A percentile compares a stretch with the other conserved stretches of the same genome.
phyloP scores from a whole-genome alignment of 2,329 filamentous ascomycete species.

The Sporothrix protearum region DNA sequence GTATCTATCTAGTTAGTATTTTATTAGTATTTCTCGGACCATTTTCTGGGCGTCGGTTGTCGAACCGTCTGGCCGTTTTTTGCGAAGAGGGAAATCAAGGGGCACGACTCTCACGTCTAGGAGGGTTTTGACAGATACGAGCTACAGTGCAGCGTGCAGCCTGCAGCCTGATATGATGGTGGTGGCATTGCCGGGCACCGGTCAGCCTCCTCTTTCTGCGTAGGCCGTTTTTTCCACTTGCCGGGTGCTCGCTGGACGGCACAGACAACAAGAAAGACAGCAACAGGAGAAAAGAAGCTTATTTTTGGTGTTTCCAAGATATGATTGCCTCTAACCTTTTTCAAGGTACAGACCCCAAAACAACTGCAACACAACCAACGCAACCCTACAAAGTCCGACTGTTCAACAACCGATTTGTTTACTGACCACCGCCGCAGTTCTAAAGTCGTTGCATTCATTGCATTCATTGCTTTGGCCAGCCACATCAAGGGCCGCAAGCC shows the following conservation, averaged over 20 bases:
- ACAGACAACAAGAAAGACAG: neutral
- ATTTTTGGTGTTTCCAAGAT: neutral
- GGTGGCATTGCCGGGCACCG: neutral
- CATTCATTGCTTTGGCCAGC: neutral
- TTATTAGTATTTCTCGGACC: too few species aligned
- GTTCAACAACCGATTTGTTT: neutral
- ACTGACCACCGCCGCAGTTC: neutral
- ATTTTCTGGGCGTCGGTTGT: neutral
- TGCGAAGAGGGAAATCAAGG: too few species aligned
- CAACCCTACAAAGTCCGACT: neutral
- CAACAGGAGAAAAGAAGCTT: conserved; percentile 2
- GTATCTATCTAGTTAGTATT: too few species aligned
- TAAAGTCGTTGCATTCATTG: neutral
- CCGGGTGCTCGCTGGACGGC: neutral
- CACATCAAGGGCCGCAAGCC: neutral
- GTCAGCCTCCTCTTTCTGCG: neutral
- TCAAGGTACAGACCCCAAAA: neutral
- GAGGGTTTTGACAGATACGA: neutral
- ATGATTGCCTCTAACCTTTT: neutral
- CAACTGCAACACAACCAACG: neutral
- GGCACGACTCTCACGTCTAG: neutral
- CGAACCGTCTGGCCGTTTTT: neutral
- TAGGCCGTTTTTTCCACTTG: neutral
- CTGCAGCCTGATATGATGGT: neutral
- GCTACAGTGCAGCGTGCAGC: too few species aligned